Evolutionary conservation across 805 yeast species (phyloP), one percentile per base, ranked within the genome.

Genomic region (Starmerella apicola): DNA sequence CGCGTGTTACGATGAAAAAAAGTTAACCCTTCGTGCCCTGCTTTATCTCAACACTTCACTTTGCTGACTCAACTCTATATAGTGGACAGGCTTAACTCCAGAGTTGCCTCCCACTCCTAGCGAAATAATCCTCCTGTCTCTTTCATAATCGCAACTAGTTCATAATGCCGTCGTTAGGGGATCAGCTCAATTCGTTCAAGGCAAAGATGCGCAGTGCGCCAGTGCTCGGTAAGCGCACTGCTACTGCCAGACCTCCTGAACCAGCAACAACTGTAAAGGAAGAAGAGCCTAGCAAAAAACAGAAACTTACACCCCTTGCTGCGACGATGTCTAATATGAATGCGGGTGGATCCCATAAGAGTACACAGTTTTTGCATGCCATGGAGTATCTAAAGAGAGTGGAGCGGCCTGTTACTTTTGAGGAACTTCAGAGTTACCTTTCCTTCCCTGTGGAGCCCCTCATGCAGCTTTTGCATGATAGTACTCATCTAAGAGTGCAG

Each of bases 321-420:
- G 41, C 38, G 18, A 26, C 43, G 4, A 23, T 42, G 24, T 9
- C 40, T 6, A 13, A 36, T 4, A n/a, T 53, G 59, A n/a, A 63
- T 50, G 27, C 57, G 51, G 81, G 50, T n/a, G n/a, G n/a, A n/a
- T 49, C 49, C 32, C 93, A 82, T 57, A 70, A 80, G 41, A 81
- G 94, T 4, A 86, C 96, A 3, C 83, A 84, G 57, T 67, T 91
- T 39, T 78, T 83, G 54, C 73, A 85, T 56, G 96, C 97, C 1
- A 91, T 91, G 16, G 97, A 91, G 56, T 81, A 76, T 56, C 76
- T 91, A 45, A 86, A 84, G 53, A 49, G 48, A 37, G 48, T 74
- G 41, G 94, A 82, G 48, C 60, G 68, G 19, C 84, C 95, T 0
- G 76, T 86, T 1, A 60, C 74, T 5, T 68, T 83, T 5, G 64